Conservation (phyloP, 2,329 filamentous ascomycete genomes). For the Daldinia eschscholtzii region DNA sequence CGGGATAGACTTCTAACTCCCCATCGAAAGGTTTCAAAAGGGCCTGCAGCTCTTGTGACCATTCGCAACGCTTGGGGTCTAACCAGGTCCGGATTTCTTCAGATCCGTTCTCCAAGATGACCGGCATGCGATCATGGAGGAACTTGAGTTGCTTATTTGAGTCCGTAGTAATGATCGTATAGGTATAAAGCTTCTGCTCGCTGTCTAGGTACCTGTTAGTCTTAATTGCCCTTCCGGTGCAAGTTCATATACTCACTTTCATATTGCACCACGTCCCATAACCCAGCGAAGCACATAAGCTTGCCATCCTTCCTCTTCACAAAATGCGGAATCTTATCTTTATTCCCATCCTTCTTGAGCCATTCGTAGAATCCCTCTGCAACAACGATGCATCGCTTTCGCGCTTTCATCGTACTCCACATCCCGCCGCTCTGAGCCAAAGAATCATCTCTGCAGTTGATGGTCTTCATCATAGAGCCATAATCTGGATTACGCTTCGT, state of each 20-base stretch:
- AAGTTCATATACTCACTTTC: constrained; percentile 66
- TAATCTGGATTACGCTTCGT: constrained; percentile 87
- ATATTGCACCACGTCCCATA: constrained; percentile 91
- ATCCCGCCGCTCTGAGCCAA: constrained; percentile 81
- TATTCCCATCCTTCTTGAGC: constrained; percentile 79
- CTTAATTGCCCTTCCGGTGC: not conserved
- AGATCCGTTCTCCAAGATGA: constrained; percentile 84
- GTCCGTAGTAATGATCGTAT: constrained; percentile 92
- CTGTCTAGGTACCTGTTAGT: constrained; percentile 54
- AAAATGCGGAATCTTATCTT: constrained; percentile 87
- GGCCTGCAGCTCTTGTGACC: constrained; percentile 82
- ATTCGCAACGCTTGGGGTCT: constrained; percentile 77
- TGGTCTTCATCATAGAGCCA: constrained; percentile 82
- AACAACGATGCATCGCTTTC: constrained; percentile 87
- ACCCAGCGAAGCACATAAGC: constrained; percentile 88
- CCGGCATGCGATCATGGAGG: constrained; percentile 95
- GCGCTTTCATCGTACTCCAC: constrained; percentile 92
- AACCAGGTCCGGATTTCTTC: constrained; percentile 80
- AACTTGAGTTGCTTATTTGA: constrained; percentile 87
- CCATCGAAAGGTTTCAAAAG: constrained; percentile 84
- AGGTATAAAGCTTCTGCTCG: constrained; percentile 81
- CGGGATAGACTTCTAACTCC: constrained; percentile 86
- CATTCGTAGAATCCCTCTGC: constrained; percentile 98
- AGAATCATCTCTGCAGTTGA: constrained; percentile 95
- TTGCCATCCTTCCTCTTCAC: constrained; percentile 84